Evolutionary conservation across 345 rosid species (phyloP).

Genomic region (Camelina neglecta): DNA sequence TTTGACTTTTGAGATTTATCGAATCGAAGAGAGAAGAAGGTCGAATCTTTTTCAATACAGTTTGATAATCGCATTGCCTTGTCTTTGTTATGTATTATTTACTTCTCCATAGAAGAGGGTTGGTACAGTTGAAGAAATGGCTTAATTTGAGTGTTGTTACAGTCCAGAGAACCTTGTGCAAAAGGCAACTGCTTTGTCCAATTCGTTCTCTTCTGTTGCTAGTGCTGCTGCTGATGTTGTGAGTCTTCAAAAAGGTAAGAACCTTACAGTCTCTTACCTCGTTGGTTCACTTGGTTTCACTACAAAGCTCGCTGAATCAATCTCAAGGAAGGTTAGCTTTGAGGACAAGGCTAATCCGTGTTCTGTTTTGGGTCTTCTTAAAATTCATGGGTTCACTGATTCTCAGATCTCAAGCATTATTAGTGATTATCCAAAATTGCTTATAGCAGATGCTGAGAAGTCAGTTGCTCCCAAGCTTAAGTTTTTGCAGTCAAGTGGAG

Average conservation of each 20-base stretch:
- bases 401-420: constrained; percentile 24
- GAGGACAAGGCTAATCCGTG: not conserved
- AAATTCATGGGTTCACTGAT: constrained; percentile 22
- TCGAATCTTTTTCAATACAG: not conserved
- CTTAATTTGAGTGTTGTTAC: not conserved
- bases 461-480: too few relatives aligned
- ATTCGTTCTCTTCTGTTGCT: not conserved
- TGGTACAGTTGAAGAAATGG: not conserved
- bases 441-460: too few relatives aligned
- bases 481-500: constrained; percentile 3
- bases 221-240: not conserved
- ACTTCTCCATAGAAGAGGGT: constrained; percentile 27
- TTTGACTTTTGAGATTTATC: too few relatives aligned
- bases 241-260: not conserved
- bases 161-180: not conserved
- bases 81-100: not conserved
- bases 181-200: constrained; percentile 16
- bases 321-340: constrained; percentile 8
- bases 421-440: too few relatives aligned
- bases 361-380: constrained; percentile 12
- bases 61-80: not conserved
- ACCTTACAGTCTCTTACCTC: constrained; percentile 10
- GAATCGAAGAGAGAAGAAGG: not conserved
- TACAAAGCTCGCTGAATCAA: constrained; percentile 24
- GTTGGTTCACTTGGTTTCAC: constrained; percentile 36